Evolutionary conservation across 2,329 filamentous ascomycete genomes (phyloP), one percentile per base, ranked within the genome.

Genomic region (Scorias spongiosa): DNA sequence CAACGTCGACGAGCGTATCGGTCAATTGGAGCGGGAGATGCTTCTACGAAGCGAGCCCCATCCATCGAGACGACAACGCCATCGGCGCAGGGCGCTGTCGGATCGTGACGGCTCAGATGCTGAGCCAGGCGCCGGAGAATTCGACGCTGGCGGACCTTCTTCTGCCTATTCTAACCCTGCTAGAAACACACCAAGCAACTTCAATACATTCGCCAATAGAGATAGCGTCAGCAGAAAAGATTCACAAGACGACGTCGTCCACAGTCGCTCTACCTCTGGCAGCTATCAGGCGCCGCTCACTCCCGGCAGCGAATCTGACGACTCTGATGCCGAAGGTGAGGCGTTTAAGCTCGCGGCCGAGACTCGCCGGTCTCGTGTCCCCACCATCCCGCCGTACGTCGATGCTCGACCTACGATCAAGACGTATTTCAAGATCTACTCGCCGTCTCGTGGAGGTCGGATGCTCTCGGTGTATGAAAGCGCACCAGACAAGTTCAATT

Each of bases 371-470:
- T 39, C 55, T 44, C 49, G 58, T 30, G 55, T 66, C 4, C 62
- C 71, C 0, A 66, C 71, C 0, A 55, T 76, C 5, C 69, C 71
- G 0, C 63, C 69, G 1, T 77, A 76, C 49, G 66, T 72, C 29
- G 73, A 77, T 50, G 64, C 62, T 2, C 63, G 73, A 1, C 72
- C 73, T 0, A 75, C 71, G 1, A 76, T 77, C 55, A 70, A 70
- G 52, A 76, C 74, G 0, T 77, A 77, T 51, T 77, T 76, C 60
- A 76, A 76, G 54, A 76, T 77, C 42, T 77, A 75, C 58, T 69
- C 64, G n/a, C 73, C 74, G 0, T 69, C 65, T 17, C 73, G 74
- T 49, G 73, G 71, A n/a, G 74, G 73, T 2, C 59, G 73, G 11
- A 69, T 76, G 64, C 55, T 77, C 30, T 72, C 67, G 42, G 72